Evolutionary conservation across 495 filamentous ascomycete species (phyloP).

Genomic region (Penicillium macrosclerotiorum): DNA sequence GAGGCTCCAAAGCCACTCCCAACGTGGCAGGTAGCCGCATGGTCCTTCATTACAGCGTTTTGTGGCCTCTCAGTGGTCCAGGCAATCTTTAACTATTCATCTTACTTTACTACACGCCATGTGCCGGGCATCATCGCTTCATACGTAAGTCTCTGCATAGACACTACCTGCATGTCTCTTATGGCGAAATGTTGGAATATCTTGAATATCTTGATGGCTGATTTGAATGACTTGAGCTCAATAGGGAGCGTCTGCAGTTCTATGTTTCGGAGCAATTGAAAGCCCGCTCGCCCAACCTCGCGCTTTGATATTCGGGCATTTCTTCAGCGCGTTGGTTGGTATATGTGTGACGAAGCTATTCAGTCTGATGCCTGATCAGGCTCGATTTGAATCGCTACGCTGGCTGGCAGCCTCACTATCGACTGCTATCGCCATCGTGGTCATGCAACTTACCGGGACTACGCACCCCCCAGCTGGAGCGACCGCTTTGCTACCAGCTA

Average conservation of each 20-base stretch:
- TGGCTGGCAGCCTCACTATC: constrained; percentile 69
- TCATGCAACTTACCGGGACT: constrained; percentile 74
- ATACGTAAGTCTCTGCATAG: constrained; percentile 21
- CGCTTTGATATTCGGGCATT: constrained; percentile 65
- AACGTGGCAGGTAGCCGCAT: constrained; percentile 23
- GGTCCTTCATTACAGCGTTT: constrained; percentile 38
- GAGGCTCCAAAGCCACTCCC: constrained; percentile 23
- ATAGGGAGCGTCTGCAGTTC: constrained; percentile 69
- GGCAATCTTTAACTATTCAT: constrained; percentile 32
- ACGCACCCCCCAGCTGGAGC: constrained; percentile 83
- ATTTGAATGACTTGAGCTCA: not conserved
- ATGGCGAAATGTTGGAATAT: not conserved
- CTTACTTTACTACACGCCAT: constrained; percentile 28
- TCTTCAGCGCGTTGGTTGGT: constrained; percentile 62
- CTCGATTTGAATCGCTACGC: constrained; percentile 48
- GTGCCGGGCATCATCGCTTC: constrained; percentile 36
- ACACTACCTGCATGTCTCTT: too few relatives aligned
- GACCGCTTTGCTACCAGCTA: constrained; percentile 71
- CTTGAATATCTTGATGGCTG: not conserved
- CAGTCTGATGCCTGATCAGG: constrained; percentile 44
- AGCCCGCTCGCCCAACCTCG: constrained; percentile 77
- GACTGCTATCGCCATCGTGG: constrained; percentile 59
- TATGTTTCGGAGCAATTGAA: constrained; percentile 64
- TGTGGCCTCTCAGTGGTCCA: constrained; percentile 34
- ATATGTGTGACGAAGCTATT: constrained; percentile 68